Percentiles rank a stretch among this genome's conserved stretches.
phyloP scores from a whole-genome alignment of 2,329 filamentous ascomycete genomes.

The Akanthomyces uredinophilus region DNA sequence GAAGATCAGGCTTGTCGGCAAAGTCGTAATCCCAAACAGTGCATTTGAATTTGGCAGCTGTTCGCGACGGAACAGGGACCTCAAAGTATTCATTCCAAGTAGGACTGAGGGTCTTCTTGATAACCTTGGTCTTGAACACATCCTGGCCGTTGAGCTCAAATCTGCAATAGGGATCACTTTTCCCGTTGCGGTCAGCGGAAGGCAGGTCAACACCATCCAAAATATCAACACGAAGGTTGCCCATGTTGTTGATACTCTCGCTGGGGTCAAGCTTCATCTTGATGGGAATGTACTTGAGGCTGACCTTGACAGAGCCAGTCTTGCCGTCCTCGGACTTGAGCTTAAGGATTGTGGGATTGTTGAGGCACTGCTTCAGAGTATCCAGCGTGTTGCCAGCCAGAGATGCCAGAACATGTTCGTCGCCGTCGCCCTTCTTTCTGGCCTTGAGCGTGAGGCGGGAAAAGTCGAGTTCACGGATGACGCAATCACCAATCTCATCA shows the following conservation, averaged over 20 bases:
- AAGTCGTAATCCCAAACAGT: constrained; percentile 96
- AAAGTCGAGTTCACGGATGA: constrained; percentile 95
- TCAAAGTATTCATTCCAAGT: constrained; percentile 97
- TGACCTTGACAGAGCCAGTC: constrained; percentile 77
- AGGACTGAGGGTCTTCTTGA: constrained; percentile 95
- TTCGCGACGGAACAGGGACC: constrained; percentile 73
- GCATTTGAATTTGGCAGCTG: constrained; percentile 74
- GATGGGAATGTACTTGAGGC: constrained; percentile 89
- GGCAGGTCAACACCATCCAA: constrained; percentile 84
- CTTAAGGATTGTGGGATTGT: constrained; percentile 80
- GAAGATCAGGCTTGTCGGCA: constrained; percentile 84
- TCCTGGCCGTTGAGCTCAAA: constrained; percentile 87
- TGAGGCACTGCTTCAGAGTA: constrained; percentile 83
- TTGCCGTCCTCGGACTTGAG: constrained; percentile 74
- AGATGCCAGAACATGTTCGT: constrained; percentile 73
- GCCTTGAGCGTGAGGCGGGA: constrained; percentile 87
- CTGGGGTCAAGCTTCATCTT: constrained; percentile 90
- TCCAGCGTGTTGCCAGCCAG: constrained; percentile 80
- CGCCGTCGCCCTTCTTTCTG: constrained; percentile 71
- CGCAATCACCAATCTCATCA: constrained; percentile 90
- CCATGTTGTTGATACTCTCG: constrained; percentile 99
- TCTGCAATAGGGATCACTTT: constrained; percentile 94
- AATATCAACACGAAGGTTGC: constrained; percentile 87
- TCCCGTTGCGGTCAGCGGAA: constrained; percentile 90
- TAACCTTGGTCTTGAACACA: constrained; percentile 88